Evolutionary conservation across 2,329 filamentous ascomycete species (phyloP).

Genomic region (Fusarium sp.): DNA sequence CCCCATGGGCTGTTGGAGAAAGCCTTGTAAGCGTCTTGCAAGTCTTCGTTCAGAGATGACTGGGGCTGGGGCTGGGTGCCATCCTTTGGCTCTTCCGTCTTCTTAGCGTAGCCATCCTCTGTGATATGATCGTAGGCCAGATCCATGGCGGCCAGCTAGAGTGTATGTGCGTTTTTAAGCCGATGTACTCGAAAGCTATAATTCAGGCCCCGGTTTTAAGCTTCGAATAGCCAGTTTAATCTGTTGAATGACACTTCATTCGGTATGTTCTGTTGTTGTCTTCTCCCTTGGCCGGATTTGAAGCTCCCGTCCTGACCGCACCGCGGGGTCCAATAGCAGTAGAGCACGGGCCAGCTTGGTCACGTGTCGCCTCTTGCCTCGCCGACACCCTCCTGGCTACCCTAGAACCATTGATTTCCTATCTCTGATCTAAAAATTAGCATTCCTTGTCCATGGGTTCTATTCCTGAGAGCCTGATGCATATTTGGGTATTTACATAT

Average conservation of each 20-base stretch:
- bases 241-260: constrained; percentile 21
- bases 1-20: constrained; percentile 95
- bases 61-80: constrained; percentile 56
- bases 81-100: constrained; percentile 61
- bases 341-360: constrained; percentile 35
- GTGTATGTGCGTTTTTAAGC: constrained; percentile 5
- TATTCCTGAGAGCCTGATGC: no score
- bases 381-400: not conserved
- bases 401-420: not conserved
- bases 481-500: no score
- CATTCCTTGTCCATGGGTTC: no score
- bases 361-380: constrained; percentile 38
- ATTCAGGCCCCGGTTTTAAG: not conserved
- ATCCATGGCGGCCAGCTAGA: constrained; percentile 76
- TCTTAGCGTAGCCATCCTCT: constrained; percentile 79
- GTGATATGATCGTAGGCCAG: constrained; percentile 97
- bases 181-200: constrained; percentile 14
- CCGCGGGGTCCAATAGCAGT: constrained; percentile 40
- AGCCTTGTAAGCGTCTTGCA: constrained; percentile 96
- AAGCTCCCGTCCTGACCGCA: constrained; percentile 41
- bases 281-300: constrained; percentile 29
- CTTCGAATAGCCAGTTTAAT: constrained; percentile 10
- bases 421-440: no score
- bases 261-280: constrained; percentile 35
- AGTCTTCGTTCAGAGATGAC: constrained; percentile 82